phyloP scores from a whole-genome alignment of 208 protist species.

The Acanthamoeba healyi region DNA sequence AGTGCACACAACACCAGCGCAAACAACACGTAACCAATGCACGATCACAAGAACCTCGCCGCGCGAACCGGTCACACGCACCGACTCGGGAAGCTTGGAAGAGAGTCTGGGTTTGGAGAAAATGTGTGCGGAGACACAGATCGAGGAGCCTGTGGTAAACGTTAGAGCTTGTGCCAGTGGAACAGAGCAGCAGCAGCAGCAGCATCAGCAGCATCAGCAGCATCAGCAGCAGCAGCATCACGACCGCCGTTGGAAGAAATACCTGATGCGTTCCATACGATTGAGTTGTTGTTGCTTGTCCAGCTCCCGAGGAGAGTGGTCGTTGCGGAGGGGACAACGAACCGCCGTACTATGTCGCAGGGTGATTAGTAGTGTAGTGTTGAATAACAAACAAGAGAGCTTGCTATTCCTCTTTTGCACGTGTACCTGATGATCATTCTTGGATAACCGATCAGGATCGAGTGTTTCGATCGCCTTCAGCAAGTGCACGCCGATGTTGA shows the following conservation, averaged over 20 bases:
- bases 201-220: no score
- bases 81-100: background rate
- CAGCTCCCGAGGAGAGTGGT: background rate
- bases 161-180: background rate
- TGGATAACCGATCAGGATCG: conserved; percentile 59
- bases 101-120: background rate
- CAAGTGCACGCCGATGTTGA: conserved; percentile 80
- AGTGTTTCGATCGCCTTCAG: conserved; percentile 77
- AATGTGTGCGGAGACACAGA: background rate
- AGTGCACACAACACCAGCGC: background rate
- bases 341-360: background rate
- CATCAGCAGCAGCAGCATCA: no score
- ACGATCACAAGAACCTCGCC: no score
- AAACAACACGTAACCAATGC: background rate
- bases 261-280: no score
- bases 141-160: background rate
- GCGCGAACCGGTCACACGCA: no score
- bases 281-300: no score
- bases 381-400: background rate
- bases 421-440: background rate
- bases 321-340: background rate
- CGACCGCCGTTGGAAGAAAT: no score
- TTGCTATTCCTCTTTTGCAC: no score
- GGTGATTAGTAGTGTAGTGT: background rate
- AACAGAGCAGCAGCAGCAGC: no score